Evolutionary conservation across 176 grass and related monocot genomes (phyloP), one percentile per base, ranked within the genome.

Genomic region (Rhynchospora pubera): DNA sequence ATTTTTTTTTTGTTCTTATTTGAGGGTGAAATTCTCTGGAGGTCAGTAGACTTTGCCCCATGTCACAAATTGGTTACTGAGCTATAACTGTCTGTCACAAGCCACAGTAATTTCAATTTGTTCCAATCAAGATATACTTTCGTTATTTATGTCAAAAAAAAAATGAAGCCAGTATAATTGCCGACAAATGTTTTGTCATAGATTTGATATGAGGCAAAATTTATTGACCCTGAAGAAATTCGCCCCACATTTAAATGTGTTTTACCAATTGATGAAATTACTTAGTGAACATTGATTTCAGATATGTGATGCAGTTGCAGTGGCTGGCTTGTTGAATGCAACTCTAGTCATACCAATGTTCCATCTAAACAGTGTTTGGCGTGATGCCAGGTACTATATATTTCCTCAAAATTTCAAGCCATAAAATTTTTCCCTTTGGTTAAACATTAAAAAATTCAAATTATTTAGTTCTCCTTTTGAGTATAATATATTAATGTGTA

Each of bases 301-400:
- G 95, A 97, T 97, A 85, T 97, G 90, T 42, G 92, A 97, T 65
- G 95, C 95, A 51, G 92, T 94, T 88, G 92, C 90, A 39, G 95
- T 97, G 23, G 92, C 95, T 3, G 85, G 87, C 53, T 76, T 94
- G 85, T 83, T 97, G 69, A 97, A 97, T 92, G 95, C 95, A 78
- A 97, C 95, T 68, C 95, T 97, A 85, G 85, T 94, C 81, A 91
- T 69, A 73, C 95, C 95, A 75, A 88, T 79, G 32, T 93, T 97
- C 89, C 95, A 97, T 85, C 82, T 98, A 79, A 94, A 98, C 56
- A 98, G 95, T 10, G 95, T 98, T 82, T 98, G 92, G 95, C 90
- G 85, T 83, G 95, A 98, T 94, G 88, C 90, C 51, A 94, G 95
- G 95, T 98, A 80, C 89, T 51, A 75, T 23, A 24, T 3, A 46